Evolutionary conservation across 108 stramenopile species (phyloP).

Genomic region (Nitzschia sp.): DNA sequence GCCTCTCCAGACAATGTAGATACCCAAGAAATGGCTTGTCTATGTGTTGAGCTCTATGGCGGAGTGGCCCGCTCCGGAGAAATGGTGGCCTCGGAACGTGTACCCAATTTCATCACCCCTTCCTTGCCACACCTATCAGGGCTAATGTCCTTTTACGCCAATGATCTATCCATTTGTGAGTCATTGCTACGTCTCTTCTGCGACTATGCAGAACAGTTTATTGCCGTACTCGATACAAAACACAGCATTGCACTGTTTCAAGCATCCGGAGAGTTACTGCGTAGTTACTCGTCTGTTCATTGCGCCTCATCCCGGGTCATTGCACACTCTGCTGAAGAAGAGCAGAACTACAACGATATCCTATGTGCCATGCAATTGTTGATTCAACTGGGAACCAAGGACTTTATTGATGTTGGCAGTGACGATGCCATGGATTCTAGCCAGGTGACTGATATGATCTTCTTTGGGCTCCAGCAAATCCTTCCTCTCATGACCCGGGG

Average conservation of each 20-base stretch:
- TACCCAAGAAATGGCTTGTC: constrained; percentile 68
- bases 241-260: constrained; percentile 65
- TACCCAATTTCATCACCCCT: constrained; percentile 76
- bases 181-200: constrained; percentile 66
- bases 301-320: constrained; percentile 52
- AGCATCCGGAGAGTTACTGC: constrained; percentile 66
- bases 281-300: constrained; percentile 69
- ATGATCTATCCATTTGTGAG: constrained; percentile 77
- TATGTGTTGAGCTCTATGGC: constrained; percentile 69
- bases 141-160: constrained; percentile 70
- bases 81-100: constrained; percentile 68
- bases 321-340: constrained; percentile 52
- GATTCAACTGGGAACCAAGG: constrained; percentile 83
- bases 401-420: constrained; percentile 75
- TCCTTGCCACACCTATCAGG: constrained; percentile 70
- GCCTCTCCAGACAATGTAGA: constrained; percentile 49
- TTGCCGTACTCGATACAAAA: constrained; percentile 64
- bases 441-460: constrained; percentile 83
- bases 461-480: constrained; percentile 84
- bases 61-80: constrained; percentile 76
- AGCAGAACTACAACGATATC: constrained; percentile 83
- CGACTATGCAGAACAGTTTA: constrained; percentile 80
- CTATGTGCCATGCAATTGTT: constrained; percentile 80
- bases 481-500: constrained; percentile 85
- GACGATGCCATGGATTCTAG: constrained; percentile 53